These are phyloP conservation scores for Dovyalis caffra DNA, from an alignment of 345 rosid genomes.

Conservation along the genomic window DNA sequence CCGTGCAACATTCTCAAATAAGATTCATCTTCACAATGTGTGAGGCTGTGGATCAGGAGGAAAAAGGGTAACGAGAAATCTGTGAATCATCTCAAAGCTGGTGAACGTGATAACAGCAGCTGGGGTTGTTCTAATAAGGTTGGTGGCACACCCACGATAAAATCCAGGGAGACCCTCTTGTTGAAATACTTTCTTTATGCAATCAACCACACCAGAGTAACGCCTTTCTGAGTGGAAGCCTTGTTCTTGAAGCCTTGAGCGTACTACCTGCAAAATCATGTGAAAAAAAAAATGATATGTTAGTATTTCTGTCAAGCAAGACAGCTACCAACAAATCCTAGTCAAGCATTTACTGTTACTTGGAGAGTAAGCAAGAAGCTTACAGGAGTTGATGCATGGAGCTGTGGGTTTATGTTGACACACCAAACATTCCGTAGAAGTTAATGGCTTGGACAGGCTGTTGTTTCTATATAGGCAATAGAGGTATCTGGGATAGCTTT, in stretches of 20 bases:
- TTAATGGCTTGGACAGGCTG: neutral
- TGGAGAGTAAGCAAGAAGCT: neutral
- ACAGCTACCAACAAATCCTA: neutral
- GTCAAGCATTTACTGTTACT: neutral
- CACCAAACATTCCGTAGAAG: neutral
- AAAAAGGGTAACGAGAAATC: slow-evolving; percentile 51
- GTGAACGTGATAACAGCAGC: slow-evolving; percentile 95
- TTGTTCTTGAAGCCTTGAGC: slow-evolving; percentile 90
- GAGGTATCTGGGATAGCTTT: neutral
- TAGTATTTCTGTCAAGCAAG: neutral
- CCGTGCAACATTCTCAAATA: neutral
- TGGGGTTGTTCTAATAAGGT: slow-evolving; percentile 83
- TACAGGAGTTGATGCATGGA: neutral
- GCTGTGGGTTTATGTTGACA: neutral
- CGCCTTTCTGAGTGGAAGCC: slow-evolving; percentile 78
- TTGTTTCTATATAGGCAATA: neutral
- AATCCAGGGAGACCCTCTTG: slow-evolving; percentile 74
- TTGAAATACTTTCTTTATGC: slow-evolving; percentile 37
- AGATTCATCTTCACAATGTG: slow-evolving; percentile 33
- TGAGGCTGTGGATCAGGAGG: slow-evolving; percentile 58
- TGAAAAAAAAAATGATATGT: slow-evolving; percentile 2
- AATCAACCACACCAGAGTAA: slow-evolving; percentile 64
- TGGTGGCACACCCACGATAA: slow-evolving; percentile 91
- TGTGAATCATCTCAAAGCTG: slow-evolving; percentile 90
- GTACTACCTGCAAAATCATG: slow-evolving; percentile 50